Evolutionary conservation across 805 yeast species (phyloP), one percentile per base, ranked within the genome.

Genomic region (Myxozyma neotropica): DNA sequence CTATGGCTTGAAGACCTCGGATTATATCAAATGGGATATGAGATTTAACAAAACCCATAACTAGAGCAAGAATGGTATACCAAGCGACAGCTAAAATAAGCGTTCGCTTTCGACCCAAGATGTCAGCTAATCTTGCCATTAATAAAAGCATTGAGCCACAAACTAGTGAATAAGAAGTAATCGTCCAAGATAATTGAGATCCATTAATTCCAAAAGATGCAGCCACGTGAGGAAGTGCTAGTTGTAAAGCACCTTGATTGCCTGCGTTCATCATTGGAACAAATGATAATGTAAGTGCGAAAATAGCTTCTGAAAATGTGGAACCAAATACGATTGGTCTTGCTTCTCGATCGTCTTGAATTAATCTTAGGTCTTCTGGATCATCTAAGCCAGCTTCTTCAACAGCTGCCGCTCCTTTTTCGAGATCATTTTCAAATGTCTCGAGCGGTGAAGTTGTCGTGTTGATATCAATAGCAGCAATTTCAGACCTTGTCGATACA

Each of bases 41-140:
- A 29, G 58, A 45, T 15, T 55, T 55, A 29, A 58, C 39, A 45
- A 72, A 70, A 10, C 72, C 74, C 77, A 71, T 73, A 53, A 75
- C 70, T 13, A 79, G 62, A 2, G 78, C 61, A 55, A 67, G 43
- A 2, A 72, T 39, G 0, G 78, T 72, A 59, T 67, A 78, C 21
- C 69, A 63, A 6, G 61, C 24, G 48, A 70, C 77, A 5, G 80
- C 74, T 4, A 69, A 57, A 1, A 78, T 45, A 10, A 80, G 68
- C 4, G 78, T 71, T 24, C 72, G 71, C 56, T 74, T 78, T 26
- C 83, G 70, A 13, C 82, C 82, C 64, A 80, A 69, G 1, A 77
- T 73, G 67, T 80, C 83, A 0, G 82, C 78, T 15, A 80, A 64
- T 23, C 77, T 51, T 1, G 82, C 82, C 75, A 77, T 73, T 10